These are phyloP conservation scores for Tulasnella sp. DNA, from an alignment of 768 basidiomycete species.

Conservation along the genomic window DNA sequence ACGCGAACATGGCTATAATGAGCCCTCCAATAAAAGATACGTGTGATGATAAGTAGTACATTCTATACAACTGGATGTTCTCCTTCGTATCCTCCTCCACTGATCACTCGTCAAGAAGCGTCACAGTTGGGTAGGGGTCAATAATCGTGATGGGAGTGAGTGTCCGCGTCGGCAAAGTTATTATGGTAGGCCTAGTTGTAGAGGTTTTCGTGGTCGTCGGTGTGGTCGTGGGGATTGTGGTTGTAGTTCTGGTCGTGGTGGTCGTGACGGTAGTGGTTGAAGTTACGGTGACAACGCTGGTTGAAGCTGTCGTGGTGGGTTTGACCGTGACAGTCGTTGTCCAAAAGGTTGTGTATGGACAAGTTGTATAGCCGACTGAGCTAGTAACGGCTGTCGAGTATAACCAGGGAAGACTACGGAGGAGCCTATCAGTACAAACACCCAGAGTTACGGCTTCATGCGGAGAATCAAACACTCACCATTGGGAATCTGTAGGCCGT, in stretches of 20 bases:
- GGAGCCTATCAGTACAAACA: not conserved
- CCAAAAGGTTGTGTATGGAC: not conserved
- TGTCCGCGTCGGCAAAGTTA: too few relatives aligned
- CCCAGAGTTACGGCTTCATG: not conserved
- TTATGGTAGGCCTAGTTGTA: not conserved
- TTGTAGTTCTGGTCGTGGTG: not conserved
- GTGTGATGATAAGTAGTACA: not conserved
- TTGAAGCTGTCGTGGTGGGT: not conserved
- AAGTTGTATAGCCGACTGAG: not conserved
- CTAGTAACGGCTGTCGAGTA: not conserved
- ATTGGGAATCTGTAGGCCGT: not conserved
- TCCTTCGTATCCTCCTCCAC: too few relatives aligned
- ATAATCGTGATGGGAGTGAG: not conserved
- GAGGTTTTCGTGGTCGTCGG: not conserved
- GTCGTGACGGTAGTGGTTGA: not conserved
- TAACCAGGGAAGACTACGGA: not conserved
- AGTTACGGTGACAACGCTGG: not conserved
- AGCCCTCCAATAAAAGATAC: not conserved
- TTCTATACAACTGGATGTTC: not conserved
- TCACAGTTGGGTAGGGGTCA: not conserved
- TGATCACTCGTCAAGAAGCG: too few relatives aligned
- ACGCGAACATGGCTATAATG: too few relatives aligned
- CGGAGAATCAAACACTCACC: not conserved
- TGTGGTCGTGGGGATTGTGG: not conserved
- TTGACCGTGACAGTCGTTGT: not conserved